Conservation (phyloP, 148 eudicot species). For the Rhododendron williamsianum region DNA sequence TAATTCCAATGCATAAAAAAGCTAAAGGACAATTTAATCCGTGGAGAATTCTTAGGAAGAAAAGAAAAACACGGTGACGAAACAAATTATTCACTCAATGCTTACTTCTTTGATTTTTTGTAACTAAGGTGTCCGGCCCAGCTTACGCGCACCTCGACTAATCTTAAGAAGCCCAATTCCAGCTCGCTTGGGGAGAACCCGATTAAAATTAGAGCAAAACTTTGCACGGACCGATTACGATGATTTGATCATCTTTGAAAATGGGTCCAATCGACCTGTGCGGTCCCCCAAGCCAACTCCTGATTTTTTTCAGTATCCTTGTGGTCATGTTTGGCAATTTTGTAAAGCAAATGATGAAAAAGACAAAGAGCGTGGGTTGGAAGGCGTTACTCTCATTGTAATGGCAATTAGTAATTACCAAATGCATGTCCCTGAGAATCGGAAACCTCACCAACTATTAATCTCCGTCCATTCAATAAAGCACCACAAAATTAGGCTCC, state of each 20-base stretch:
- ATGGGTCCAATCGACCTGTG: too few species aligned
- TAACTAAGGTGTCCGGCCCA: background rate
- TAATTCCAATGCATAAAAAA: background rate
- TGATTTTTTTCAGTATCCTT: too few species aligned
- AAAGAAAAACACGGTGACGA: background rate
- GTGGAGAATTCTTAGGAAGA: conserved; percentile 1
- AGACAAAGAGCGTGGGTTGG: background rate
- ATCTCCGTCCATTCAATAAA: background rate
- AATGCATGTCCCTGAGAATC: background rate
- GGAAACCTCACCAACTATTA: too few species aligned
- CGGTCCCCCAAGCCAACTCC: too few species aligned
- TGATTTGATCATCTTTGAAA: too few species aligned
- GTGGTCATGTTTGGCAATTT: too few species aligned
- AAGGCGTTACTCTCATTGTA: background rate
- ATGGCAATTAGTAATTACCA: background rate
- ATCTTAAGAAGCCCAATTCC: background rate
- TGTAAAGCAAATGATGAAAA: background rate
- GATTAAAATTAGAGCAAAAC: too few species aligned
- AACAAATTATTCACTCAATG: background rate
- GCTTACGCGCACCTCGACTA: background rate
- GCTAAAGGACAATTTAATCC: conserved; percentile 1
- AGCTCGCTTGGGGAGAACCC: background rate
- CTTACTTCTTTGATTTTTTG: background rate
- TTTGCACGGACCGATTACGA: background rate
- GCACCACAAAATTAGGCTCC: too few species aligned